Evolutionary conservation across 1,139 yeast genomes (phyloP).

Genomic region (Lodderomyces pseudojiufengensis): DNA sequence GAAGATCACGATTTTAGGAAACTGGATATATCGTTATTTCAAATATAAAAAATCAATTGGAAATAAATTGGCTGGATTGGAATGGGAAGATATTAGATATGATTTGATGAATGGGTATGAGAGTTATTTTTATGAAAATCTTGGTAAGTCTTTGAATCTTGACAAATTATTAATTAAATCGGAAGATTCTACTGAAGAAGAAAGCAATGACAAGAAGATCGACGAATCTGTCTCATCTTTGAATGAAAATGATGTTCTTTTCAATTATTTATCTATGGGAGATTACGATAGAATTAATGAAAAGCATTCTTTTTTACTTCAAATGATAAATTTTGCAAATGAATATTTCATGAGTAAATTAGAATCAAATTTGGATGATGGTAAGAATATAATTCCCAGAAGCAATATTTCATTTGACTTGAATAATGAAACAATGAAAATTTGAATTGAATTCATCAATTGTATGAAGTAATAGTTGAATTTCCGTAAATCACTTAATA

Average conservation of each 20-base stretch:
- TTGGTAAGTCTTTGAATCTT: constrained; percentile 24
- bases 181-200: constrained; percentile 1
- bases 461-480: constrained; percentile 18
- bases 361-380: constrained; percentile 6
- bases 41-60: constrained; percentile 38
- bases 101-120: constrained; percentile 41
- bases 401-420: constrained; percentile 24
- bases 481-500: no score
- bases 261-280: constrained; percentile 28
- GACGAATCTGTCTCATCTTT: constrained; percentile 2
- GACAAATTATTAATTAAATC: neutral
- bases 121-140: constrained; percentile 29
- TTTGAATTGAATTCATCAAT: constrained; percentile 12
- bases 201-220: no score
- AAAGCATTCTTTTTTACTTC: constrained; percentile 25
- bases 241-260: constrained; percentile 9
- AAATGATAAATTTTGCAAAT: constrained; percentile 25
- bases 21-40: constrained; percentile 37
- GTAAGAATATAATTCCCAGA: neutral
- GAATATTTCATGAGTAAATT: constrained; percentile 21
- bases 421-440: constrained; percentile 19
- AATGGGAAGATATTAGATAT: constrained; percentile 45
- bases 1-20: constrained; percentile 25
- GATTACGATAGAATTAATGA: constrained; percentile 37
- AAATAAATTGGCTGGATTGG: constrained; percentile 39